phyloP scores from a whole-genome alignment of 179 eudicot species.

The Beta lomatogona region DNA sequence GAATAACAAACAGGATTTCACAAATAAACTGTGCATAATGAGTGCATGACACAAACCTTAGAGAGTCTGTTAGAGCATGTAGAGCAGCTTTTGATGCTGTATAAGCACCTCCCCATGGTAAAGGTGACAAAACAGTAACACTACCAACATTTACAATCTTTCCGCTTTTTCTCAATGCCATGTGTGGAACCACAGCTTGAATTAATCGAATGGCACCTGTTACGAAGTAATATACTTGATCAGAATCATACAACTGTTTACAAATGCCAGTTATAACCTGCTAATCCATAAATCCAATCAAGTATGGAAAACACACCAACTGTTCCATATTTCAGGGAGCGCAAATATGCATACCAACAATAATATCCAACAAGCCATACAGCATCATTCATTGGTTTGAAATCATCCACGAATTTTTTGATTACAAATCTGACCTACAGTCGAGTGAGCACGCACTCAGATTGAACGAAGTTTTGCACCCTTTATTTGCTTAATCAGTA shows the following conservation, averaged over 20 bases:
- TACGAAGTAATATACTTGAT: constrained; percentile 2
- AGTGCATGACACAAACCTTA: constrained; percentile 52
- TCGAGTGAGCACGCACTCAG: no score
- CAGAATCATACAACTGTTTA: background rate
- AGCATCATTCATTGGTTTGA: no score
- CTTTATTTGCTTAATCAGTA: no score
- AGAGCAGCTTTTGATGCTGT: constrained; percentile 87
- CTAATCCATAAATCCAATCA: background rate
- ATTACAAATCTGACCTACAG: no score
- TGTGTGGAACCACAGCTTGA: constrained; percentile 93
- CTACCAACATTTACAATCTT: constrained; percentile 92
- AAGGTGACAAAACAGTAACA: constrained; percentile 67
- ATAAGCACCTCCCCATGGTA: constrained; percentile 90
- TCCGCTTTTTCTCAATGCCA: constrained; percentile 78
- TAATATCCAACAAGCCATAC: background rate
- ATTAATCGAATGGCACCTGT: constrained; percentile 79
- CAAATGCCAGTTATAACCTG: no score
- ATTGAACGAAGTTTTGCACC: no score
- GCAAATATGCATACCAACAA: background rate
- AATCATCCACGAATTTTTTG: background rate
- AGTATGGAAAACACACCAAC: no score
- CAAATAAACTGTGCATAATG: background rate
- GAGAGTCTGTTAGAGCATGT: constrained; percentile 68
- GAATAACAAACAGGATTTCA: background rate
- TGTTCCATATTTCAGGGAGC: no score